Evolutionary conservation across 2,329 filamentous ascomycete species (phyloP).

Genomic region (Fusarium ramigenum): DNA sequence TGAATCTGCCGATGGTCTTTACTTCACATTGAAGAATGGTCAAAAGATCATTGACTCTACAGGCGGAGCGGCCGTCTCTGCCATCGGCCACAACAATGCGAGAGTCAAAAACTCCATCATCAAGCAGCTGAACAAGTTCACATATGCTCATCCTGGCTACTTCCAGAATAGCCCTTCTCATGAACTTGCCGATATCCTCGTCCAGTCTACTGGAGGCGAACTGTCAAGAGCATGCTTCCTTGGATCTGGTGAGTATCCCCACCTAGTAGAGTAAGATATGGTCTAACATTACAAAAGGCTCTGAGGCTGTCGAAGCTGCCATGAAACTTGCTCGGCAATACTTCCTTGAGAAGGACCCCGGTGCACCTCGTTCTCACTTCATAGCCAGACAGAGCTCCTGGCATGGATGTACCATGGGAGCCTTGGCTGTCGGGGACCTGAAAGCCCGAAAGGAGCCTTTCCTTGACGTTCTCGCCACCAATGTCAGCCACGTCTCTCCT

Average conservation of each 20-base stretch:
- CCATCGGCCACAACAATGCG: neutral
- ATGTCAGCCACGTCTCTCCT: neutral
- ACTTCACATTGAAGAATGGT: neutral
- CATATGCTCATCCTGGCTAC: neutral
- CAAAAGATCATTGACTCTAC: neutral
- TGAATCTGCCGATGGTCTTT: neutral
- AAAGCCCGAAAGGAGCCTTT: neutral
- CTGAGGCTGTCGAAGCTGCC: neutral
- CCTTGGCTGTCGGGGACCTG: neutral
- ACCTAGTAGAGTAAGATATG: fast-evolving
- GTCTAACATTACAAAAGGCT: neutral
- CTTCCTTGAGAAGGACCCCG: neutral
- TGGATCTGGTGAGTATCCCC: neutral
- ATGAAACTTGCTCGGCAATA: neutral
- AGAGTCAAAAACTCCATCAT: neutral
- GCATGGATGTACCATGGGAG: neutral
- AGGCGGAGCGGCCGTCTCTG: neutral
- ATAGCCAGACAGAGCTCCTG: neutral
- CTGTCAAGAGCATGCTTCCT: neutral
- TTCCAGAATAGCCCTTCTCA: neutral
- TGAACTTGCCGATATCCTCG: neutral
- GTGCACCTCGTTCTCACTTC: neutral
- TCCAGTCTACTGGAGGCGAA: neutral
- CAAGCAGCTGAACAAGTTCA: neutral
- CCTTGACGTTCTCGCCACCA: neutral